phyloP scores from a whole-genome alignment of 2,329 filamentous ascomycete genomes.

The Ophiocordyceps camponoti-leonardi region DNA sequence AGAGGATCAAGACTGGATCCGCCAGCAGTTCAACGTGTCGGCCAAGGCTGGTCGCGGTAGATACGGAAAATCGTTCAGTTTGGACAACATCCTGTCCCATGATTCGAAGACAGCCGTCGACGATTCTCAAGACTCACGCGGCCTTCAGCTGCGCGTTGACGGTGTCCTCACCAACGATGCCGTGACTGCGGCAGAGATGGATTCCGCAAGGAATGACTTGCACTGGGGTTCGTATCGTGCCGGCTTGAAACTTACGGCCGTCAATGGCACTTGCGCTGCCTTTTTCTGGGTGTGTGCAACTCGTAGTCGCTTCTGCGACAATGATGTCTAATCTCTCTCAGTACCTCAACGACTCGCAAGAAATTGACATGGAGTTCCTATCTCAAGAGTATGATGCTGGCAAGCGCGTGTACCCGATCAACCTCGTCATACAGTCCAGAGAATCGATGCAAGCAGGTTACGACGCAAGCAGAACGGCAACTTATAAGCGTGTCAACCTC shows the following conservation, averaged over 20 bases:
- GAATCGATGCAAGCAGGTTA: constrained; percentile 40
- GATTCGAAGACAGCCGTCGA: neutral
- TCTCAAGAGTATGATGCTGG: constrained; percentile 41
- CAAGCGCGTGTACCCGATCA: constrained; percentile 39
- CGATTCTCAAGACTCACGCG: constrained; percentile 9
- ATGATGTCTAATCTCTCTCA: constrained; percentile 11
- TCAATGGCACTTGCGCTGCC: constrained; percentile 53
- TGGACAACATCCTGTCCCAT: constrained; percentile 39
- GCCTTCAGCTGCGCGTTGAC: constrained; percentile 39
- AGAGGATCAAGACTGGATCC: constrained; percentile 41
- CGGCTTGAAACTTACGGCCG: constrained; percentile 43
- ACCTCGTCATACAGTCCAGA: constrained; percentile 59
- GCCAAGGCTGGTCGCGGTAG: constrained; percentile 38
- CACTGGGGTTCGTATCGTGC: constrained; percentile 55
- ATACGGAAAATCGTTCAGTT: constrained; percentile 46
- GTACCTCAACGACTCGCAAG: constrained; percentile 65
- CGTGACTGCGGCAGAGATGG: constrained; percentile 47
- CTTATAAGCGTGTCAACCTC: constrained; percentile 39
- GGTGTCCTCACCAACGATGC: constrained; percentile 26
- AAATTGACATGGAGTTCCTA: constrained; percentile 69
- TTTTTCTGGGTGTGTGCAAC: constrained; percentile 52
- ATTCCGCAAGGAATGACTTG: constrained; percentile 41
- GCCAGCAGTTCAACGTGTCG: constrained; percentile 50
- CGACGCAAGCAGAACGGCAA: constrained; percentile 41
- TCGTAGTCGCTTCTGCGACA: neutral